Evolutionary conservation across 345 rosid genomes (phyloP).

Genomic region (Hevea brasiliensis): DNA sequence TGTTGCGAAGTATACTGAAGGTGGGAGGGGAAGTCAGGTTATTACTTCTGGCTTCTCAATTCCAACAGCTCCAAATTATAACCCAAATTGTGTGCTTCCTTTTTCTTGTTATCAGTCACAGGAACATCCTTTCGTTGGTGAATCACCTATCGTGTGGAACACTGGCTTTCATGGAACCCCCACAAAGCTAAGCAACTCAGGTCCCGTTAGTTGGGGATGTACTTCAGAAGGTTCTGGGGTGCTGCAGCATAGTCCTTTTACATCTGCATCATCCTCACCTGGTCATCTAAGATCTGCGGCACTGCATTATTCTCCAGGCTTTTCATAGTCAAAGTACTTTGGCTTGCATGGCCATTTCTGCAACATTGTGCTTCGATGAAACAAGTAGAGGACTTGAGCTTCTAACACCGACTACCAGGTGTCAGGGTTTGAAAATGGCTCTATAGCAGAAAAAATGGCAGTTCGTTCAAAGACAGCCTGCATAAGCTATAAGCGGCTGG

Average conservation of each 20-base stretch:
- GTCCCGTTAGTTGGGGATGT: slow-evolving; percentile 43
- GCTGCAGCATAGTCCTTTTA: slow-evolving; percentile 38
- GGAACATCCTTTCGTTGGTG: slow-evolving; percentile 27
- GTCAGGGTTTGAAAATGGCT: slow-evolving; percentile 14
- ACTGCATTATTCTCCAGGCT: slow-evolving; percentile 43
- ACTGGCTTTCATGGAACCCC: slow-evolving; percentile 26
- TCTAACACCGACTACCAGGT: not conserved
- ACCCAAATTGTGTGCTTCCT: slow-evolving; percentile 23
- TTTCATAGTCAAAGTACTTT: slow-evolving; percentile 29
- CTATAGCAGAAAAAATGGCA: slow-evolving; percentile 21
- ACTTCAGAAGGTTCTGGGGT: slow-evolving; percentile 35
- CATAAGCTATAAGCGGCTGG: slow-evolving; percentile 16
- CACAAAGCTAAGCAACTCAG: slow-evolving; percentile 31
- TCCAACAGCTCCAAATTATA: slow-evolving; percentile 24
- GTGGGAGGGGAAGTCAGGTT: slow-evolving; percentile 21
- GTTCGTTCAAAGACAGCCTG: slow-evolving; percentile 20
- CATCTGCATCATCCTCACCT: slow-evolving; percentile 35
- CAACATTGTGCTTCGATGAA: slow-evolving; percentile 2
- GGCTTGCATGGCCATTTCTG: slow-evolving; percentile 13
- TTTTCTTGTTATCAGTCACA: slow-evolving; percentile 38
- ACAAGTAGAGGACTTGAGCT: slow-evolving; percentile 14
- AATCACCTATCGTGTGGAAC: slow-evolving; percentile 17
- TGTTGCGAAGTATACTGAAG: slow-evolving; percentile 16
- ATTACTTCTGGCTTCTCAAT: slow-evolving; percentile 31
- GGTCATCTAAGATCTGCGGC: slow-evolving; percentile 35